Base-by-base conservation (phyloP, 768 basidiomycete species). In the Boletus tylopilopsis region DNA sequence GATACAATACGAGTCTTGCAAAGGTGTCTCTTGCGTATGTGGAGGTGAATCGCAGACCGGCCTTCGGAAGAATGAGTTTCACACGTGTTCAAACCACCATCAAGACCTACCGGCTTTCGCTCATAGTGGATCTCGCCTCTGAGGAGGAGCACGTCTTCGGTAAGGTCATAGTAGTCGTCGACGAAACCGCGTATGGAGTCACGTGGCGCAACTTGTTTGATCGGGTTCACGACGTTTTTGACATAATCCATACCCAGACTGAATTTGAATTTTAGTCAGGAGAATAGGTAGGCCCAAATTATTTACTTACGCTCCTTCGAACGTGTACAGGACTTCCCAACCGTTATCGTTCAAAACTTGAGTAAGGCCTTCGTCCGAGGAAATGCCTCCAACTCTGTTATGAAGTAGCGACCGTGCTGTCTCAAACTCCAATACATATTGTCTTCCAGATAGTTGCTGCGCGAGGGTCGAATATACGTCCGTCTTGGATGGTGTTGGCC, bases 161-260 rank as follows among this genome's bases (percentile, higher is more conserved):
- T 54, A 39, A 66, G 34, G 21, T 58, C 47, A 36, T 57, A 54
- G 38, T 67, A 76, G 49, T 76, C 75, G 22, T 76, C 76, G 25
- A 57, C 53, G 37, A 68, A 69, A 21, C 75, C 76, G 18, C 68
- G 68, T 50, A 77, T 64, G 1, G 64, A 62, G 37, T 62, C 57
- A 34, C 64, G 66, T 6, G 65, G 69, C 7, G 61, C 67, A 47
- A 71, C 67, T 57, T 74, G 68, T 32, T 54, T 64, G 45, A 71
- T 59, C 7, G 74, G 71, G 30, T 60, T 58, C 11, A 72, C 69
- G 29, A 75, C 72, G 18, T 71, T 69, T 56, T 76, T 74, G 21
- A 73, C 66, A 52, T 54, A 71, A 19, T 76, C 75, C 72, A 74
- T 71, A 16, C 72, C 68, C n/a, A 68, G 60, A 29, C 75, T 76